Conservation (phyloP, 2,329 filamentous ascomycete species). For the Dryadomyces quercus-mongolicae region DNA sequence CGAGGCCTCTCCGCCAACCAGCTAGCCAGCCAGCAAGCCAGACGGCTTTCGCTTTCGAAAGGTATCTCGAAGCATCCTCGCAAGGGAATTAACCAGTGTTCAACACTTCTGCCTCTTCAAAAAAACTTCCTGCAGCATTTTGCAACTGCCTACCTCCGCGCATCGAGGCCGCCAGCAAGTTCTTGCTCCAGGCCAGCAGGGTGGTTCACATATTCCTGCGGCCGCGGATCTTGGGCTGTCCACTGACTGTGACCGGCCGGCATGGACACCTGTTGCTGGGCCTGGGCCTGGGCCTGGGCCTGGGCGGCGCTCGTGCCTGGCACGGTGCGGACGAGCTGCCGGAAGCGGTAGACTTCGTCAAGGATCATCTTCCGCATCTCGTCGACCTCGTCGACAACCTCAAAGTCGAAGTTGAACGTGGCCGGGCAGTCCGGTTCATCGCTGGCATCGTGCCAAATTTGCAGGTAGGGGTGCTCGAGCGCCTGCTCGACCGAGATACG, state of each 20-base stretch:
- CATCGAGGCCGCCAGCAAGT: constrained; percentile 47
- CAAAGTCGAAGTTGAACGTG: constrained; percentile 96
- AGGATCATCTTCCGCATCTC: constrained; percentile 98
- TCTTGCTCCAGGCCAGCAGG: constrained; percentile 44
- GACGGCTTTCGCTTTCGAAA: neutral
- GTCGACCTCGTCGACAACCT: constrained; percentile 86
- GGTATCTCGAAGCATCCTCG: neutral
- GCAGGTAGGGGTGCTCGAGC: constrained; percentile 88
- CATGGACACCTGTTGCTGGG: constrained; percentile 37
- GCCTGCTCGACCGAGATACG: constrained; percentile 92
- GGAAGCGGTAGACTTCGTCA: constrained; percentile 84
- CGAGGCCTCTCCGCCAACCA: neutral
- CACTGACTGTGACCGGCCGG: constrained; percentile 38
- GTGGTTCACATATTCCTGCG: constrained; percentile 42
- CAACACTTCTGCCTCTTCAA: neutral
- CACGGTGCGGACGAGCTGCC: constrained; percentile 45
- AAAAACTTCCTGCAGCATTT: no score
- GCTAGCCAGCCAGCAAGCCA: neutral
- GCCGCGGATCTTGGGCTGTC: constrained; percentile 47
- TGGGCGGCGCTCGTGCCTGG: constrained; percentile 21
- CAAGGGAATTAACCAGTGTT: no score
- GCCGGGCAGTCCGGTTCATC: constrained; percentile 91
- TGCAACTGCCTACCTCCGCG: constrained; percentile 15
- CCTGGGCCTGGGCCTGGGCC: constrained; percentile 11
- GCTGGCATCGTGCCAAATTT: constrained; percentile 96